phyloP scores from a whole-genome alignment of 768 basidiomycete genomes.

The Pleurotus platypus region DNA sequence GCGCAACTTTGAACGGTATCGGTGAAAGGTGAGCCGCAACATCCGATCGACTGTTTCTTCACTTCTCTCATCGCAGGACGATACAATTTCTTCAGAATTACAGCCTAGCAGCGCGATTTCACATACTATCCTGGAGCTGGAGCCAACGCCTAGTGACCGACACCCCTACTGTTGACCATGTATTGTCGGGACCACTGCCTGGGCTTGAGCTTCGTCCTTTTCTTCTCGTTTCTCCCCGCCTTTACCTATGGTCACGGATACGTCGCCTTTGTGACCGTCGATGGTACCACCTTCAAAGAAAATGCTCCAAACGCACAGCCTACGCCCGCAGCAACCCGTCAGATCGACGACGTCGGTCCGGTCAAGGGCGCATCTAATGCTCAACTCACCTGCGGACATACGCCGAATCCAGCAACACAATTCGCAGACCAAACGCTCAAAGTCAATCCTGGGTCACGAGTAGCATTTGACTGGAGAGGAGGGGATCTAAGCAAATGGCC shows the following conservation, averaged over 20 bases:
- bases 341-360: conserved; percentile 32
- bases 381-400: conserved; percentile 53
- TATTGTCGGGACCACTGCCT: no score
- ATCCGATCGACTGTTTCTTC: no score
- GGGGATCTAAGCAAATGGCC: conserved; percentile 34
- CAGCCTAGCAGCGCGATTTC: no score
- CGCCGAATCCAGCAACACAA: conserved; percentile 31
- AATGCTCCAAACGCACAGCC: conserved; percentile 23
- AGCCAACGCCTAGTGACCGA: no score
- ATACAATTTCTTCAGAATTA: no score
- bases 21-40: no score
- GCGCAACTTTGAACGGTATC: no score
- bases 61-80: no score
- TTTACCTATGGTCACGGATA: conserved; percentile 44
- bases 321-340: conserved; percentile 35
- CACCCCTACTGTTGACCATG: no score
- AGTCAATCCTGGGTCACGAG: conserved; percentile 55
- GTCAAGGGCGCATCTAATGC: conserved; percentile 55
- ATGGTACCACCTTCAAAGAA: conserved; percentile 34
- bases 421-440: conserved; percentile 46
- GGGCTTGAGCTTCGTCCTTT: conserved; percentile 12
- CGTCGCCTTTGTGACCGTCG: conserved; percentile 34
- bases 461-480: conserved; percentile 58
- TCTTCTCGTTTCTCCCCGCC: conserved; percentile 24
- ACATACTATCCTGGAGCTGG: no score